phyloP scores from a whole-genome alignment of 208 protist species.

The Trypanosoma congolense region DNA sequence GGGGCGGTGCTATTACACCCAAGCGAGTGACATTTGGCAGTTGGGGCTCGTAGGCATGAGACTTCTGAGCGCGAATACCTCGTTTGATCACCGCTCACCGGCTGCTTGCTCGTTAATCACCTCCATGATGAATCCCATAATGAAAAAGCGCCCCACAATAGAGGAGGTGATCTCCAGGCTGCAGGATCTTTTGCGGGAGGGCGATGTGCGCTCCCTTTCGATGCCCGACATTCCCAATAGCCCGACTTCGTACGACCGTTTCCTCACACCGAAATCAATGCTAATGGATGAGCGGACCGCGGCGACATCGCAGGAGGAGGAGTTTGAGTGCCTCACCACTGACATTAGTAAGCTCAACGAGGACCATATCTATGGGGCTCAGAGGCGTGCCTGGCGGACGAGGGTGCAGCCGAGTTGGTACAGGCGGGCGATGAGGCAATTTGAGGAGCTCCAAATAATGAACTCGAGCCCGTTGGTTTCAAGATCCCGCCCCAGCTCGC shows the following conservation, averaged over 20 bases:
- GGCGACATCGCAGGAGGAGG: slow-evolving; percentile 3
- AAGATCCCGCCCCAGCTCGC: neutral
- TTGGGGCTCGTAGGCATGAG: slow-evolving; percentile 46
- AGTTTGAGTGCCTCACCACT: neutral
- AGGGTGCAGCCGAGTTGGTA: slow-evolving; percentile 37
- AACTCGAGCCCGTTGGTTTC: slow-evolving; percentile 29
- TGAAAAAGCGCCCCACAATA: slow-evolving; percentile 32
- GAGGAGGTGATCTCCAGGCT: slow-evolving; percentile 29
- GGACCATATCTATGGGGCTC: neutral
- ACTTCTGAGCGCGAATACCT: slow-evolving; percentile 40
- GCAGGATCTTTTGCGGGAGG: slow-evolving; percentile 6
- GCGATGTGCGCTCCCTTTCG: neutral
- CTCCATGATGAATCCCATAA: slow-evolving; percentile 44
- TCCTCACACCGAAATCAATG: neutral
- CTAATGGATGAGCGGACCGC: slow-evolving; percentile 1
- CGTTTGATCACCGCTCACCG: slow-evolving; percentile 30
- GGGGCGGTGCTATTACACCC: slow-evolving; percentile 34
- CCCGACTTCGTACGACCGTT: neutral
- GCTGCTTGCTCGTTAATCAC: slow-evolving; percentile 34
- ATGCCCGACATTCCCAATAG: neutral
- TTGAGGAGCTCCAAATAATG: slow-evolving; percentile 63
- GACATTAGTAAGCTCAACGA: neutral
- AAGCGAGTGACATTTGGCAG: slow-evolving; percentile 71
- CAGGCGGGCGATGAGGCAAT: slow-evolving; percentile 43
- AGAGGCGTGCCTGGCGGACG: slow-evolving; percentile 13